Evolutionary conservation across 305 asterid genomes (phyloP).

Genomic region (Petunia hybrid): DNA sequence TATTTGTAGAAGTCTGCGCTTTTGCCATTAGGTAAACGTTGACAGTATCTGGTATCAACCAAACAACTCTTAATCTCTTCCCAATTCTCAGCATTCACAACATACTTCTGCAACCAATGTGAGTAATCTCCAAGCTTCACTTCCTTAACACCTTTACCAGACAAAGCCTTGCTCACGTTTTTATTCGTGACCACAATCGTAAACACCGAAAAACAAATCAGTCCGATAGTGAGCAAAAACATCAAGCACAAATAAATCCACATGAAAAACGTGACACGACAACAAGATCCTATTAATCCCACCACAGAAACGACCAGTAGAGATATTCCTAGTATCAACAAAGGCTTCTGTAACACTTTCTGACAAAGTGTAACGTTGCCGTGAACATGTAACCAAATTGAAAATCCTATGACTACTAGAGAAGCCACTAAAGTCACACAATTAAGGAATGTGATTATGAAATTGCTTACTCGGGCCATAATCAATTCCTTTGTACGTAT

Average conservation of each 20-base stretch:
- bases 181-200: constrained; percentile 62
- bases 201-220: constrained; percentile 52
- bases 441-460: constrained; percentile 53
- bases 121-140: constrained; percentile 69
- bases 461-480: constrained; percentile 67
- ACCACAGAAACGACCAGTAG: constrained; percentile 50
- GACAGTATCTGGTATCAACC: constrained; percentile 49
- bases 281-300: constrained; percentile 57
- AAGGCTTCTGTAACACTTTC: constrained; percentile 53
- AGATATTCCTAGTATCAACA: constrained; percentile 47
- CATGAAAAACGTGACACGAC: constrained; percentile 39
- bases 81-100: constrained; percentile 60
- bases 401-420: constrained; percentile 47
- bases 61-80: constrained; percentile 65
- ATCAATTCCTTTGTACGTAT: neutral
- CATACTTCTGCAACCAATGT: constrained; percentile 67
- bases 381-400: constrained; percentile 45
- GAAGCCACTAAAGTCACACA: constrained; percentile 47
- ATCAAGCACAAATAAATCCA: constrained; percentile 56
- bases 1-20: constrained; percentile 34
- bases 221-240: constrained; percentile 48
- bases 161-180: constrained; percentile 51
- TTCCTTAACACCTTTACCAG: constrained; percentile 49
- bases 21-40: constrained; percentile 28
- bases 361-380: constrained; percentile 50